Conservation (phyloP, 768 basidiomycete genomes). For the Paxillus ammoniavirescens region DNA sequence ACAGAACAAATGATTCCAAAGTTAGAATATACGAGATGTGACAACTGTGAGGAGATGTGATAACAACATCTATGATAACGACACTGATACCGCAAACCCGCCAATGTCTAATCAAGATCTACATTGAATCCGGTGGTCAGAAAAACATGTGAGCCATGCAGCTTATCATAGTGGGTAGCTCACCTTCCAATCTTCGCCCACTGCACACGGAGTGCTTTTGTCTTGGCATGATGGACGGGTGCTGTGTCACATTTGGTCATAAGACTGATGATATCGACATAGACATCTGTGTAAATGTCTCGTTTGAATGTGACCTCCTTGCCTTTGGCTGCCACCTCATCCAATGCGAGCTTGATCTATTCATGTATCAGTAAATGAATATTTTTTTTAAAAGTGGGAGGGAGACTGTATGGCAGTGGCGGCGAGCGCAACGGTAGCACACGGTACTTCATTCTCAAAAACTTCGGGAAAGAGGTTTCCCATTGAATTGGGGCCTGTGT, state of each 20-base stretch:
- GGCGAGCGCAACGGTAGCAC: background rate
- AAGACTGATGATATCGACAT: background rate
- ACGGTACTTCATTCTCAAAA: conserved; percentile 3
- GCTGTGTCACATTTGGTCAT: conserved; percentile 5
- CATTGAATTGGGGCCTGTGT: background rate
- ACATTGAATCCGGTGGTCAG: background rate
- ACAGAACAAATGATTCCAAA: no score
- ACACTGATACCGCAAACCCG: background rate
- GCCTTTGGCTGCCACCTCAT: background rate
- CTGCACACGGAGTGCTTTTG: background rate
- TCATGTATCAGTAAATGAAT: background rate
- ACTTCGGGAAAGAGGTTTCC: conserved; percentile 4
- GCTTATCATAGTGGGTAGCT: background rate
- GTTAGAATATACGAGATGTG: background rate
- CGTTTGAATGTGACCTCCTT: conserved; percentile 9
- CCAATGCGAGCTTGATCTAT: conserved; percentile 2
- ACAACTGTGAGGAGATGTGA: no score
- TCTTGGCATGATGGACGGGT: conserved; percentile 1
- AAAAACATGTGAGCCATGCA: background rate
- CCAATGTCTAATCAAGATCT: background rate
- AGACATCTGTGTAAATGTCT: background rate
- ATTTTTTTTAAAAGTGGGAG: background rate
- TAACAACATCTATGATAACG: background rate
- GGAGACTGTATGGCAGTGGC: background rate
- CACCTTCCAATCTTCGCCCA: background rate